phyloP scores from a whole-genome alignment of 306 rosid genomes.

The Cyclanthera cordifolia region DNA sequence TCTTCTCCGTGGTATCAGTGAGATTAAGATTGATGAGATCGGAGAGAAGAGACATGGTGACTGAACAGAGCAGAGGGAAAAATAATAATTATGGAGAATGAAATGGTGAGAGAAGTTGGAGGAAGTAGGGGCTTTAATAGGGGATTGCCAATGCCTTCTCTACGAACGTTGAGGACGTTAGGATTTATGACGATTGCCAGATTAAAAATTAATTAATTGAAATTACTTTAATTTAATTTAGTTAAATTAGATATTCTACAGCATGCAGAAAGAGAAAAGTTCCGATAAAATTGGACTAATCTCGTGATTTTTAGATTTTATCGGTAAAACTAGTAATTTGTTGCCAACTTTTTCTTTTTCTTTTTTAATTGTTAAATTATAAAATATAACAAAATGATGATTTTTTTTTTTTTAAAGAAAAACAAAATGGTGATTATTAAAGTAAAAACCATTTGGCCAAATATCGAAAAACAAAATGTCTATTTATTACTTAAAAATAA shows the following conservation, averaged over 20 bases:
- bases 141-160: not conserved
- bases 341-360: too few relatives aligned
- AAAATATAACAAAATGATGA: too few relatives aligned
- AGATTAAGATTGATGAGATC: constrained; percentile 67
- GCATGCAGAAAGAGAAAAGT: not conserved
- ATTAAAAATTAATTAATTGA: not conserved
- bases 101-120: not conserved
- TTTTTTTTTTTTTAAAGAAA: too few relatives aligned
- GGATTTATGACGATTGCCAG: not conserved
- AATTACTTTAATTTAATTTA: not conserved
- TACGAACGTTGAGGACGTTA: not conserved
- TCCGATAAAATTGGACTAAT: not conserved
- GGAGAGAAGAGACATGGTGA: constrained; percentile 41
- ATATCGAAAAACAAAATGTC: too few relatives aligned
- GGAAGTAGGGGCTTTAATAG: not conserved
- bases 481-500: too few relatives aligned
- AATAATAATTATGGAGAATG: not conserved
- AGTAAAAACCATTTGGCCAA: too few relatives aligned
- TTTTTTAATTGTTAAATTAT: too few relatives aligned
- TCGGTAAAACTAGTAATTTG: not conserved
- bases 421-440: too few relatives aligned
- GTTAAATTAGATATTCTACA: not conserved
- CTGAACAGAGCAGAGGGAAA: not conserved
- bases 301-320: constrained; percentile 2
- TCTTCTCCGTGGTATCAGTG: constrained; percentile 43